Evolutionary conservation across 2,329 filamentous ascomycete genomes (phyloP), one percentile per base, ranked within the genome.

Genomic region (Colletotrichum cuscutae): DNA sequence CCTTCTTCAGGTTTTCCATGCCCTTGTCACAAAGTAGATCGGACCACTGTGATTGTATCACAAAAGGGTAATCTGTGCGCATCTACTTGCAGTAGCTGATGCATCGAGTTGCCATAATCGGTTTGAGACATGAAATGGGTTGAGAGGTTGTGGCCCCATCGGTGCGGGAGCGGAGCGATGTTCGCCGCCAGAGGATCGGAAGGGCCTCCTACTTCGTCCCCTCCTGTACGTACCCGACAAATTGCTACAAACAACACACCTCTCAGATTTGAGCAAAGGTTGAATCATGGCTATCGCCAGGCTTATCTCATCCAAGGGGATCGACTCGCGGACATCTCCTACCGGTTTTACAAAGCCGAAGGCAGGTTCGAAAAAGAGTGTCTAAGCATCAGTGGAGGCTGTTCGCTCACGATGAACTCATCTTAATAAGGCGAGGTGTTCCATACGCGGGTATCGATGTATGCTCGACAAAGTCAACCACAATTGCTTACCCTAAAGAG

Each of bases 111-210:
- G 12, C 13, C 15, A 19, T 19, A 53, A 22, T 63, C 46, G 28
- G 11, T 19, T 28, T 2, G n/a, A 24, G 49, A 24, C 7, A 62
- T 42, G n/a, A 42, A 37, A 15, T 26, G 26, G 26, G 19, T 52
- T 42, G 59, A 26, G 46, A 63, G 32, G 22, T 49, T 15, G 32
- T 26, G 28, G 12, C 12, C n/a, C 19, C n/a, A 26, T 53, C 19
- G 26, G 22, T 62, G 42, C 42, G 59, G 59, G 26, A 62, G 59
- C 60, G 60, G 60, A 63, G 60, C 15, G 30, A 30, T 63, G 11
- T 53, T 22, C 42, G 28, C 60, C 26, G 60, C 28, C 28, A 52
- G 46, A 22, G n/a, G 9, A 35, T 49, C 42, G 42, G 42, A 49
- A 49, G 42, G 7, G 46, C 32, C 46, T 42, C 28, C 46, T 28